These are phyloP conservation scores for Chlorella sp. DNA, from an alignment of 139 green algal genomes.

Conservation along the genomic window DNA sequence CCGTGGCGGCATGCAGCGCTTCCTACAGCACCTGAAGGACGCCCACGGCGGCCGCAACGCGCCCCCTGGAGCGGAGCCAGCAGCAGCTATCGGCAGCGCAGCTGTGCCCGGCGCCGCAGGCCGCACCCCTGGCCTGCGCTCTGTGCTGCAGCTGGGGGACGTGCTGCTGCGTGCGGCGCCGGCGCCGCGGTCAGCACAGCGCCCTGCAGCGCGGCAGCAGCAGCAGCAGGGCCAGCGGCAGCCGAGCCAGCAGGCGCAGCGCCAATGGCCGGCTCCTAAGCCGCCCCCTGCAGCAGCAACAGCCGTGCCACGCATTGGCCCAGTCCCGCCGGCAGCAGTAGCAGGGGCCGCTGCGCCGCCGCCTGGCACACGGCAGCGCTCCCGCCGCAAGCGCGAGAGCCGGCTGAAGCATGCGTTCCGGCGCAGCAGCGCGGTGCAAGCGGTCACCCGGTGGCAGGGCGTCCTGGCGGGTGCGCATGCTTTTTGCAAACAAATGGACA, in stretches of 20 bases:
- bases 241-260: neutral
- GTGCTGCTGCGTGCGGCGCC: neutral
- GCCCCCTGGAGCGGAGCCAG: neutral
- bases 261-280: too few species aligned
- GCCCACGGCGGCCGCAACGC: constrained; percentile 72
- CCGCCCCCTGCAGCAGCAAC: neutral
- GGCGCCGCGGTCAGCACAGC: neutral
- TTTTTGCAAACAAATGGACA: too few species aligned
- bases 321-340: too few species aligned
- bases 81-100: neutral
- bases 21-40: constrained; percentile 80
- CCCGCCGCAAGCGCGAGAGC: constrained; percentile 19
- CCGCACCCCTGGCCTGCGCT: neutral
- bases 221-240: neutral
- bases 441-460: constrained; percentile 18
- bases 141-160: constrained; percentile 5
- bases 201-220: neutral
- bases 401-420: constrained; percentile 31
- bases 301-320: neutral
- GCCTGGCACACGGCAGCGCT: neutral
- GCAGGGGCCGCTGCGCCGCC: neutral
- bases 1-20: constrained; percentile 42
- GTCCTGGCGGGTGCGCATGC: constrained; percentile 6
- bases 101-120: neutral
- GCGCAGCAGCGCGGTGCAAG: constrained; percentile 18